Percentiles rank a stretch among this genome's conserved stretches.
Evolutionary conservation across 352 stramenopile species (phyloP).

Genomic region (Halophytophthora polymorphica): DNA sequence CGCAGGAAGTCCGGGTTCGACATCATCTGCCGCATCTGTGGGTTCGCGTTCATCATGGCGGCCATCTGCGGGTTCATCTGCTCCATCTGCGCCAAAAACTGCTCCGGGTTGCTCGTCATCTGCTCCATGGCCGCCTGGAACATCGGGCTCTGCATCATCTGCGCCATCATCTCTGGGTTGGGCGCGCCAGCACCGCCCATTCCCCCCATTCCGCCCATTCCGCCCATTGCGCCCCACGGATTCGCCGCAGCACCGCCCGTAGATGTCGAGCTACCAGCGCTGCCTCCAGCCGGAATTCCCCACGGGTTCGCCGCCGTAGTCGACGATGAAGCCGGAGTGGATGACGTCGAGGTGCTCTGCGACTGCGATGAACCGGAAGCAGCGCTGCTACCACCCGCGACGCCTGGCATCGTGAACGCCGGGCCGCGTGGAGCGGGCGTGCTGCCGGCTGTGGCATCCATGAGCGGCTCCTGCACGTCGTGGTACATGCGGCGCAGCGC

Average conservation of each 20-base stretch:
- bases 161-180: slow-evolving; percentile 75
- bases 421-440: slow-evolving; percentile 38
- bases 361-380: slow-evolving; percentile 21
- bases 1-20: slow-evolving; percentile 84
- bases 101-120: slow-evolving; percentile 75
- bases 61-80: slow-evolving; percentile 89
- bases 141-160: slow-evolving; percentile 86
- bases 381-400: slow-evolving; percentile 41
- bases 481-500: slow-evolving; percentile 94
- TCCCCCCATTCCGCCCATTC: slow-evolving; percentile 24
- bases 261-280: slow-evolving; percentile 8
- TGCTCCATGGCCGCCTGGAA: slow-evolving; percentile 83
- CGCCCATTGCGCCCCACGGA: slow-evolving; percentile 49
- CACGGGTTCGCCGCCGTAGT: slow-evolving; percentile 59
- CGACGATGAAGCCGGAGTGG: slow-evolving; percentile 12
- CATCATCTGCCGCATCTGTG: slow-evolving; percentile 88
- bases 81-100: slow-evolving; percentile 84
- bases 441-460: slow-evolving; percentile 86
- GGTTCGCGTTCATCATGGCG: slow-evolving; percentile 83
- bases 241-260: slow-evolving; percentile 44
- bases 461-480: slow-evolving; percentile 94
- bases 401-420: slow-evolving; percentile 84
- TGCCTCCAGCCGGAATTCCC: slow-evolving; percentile 25
- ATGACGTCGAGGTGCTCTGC: slow-evolving; percentile 16
- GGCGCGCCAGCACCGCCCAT: slow-evolving; percentile 25